Base-by-base conservation (phyloP, 2,329 filamentous ascomycete genomes). In the Calycina herbarum region DNA sequence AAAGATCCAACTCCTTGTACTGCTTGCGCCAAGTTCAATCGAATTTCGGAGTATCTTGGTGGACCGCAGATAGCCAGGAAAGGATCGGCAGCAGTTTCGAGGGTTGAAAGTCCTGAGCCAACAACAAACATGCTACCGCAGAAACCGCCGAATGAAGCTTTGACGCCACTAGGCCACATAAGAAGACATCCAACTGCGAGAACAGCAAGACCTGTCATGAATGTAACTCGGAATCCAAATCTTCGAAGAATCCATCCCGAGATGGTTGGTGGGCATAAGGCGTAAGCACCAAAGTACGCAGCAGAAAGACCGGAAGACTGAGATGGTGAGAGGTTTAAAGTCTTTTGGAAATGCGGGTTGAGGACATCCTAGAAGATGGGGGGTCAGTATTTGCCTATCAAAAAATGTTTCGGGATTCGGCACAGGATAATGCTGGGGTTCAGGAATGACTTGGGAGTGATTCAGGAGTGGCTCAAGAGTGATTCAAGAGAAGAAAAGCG, bases 51-150 rank as follows among this genome's bases (percentile, higher is more conserved):
- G 76, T 89, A 92, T 69, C 85, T 83, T 7, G 90, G 88, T 2
- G 90, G 91, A 59, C 87, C 87, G 73, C 85, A 88, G 57, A 86
- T 82, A 76, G 69, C 64, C 54, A 73, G 67, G 66, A 76, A 72
- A 15, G 90, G 89, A 76, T 94, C 92, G 5, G 91, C 91, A 1
- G 89, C 89, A 0, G 90, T 92, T 78, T 94, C 91, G 20, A 94
- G 85, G 0, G 90, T 90, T 0, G 87, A 87, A 0, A 93, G 82
- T 5, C 90, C 90, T 64, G 87, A 88, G 35, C 90, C 91, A 66
- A 93, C 89, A 68, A 93, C 85, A 77, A 93, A 92, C 71, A 91
- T 87, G 70, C 82, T 84, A 42, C 84, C 85, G 72, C 89, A 92
- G 78, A 93, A 94, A 8, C 90, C 91, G 31, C 83, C 86, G 73